Evolutionary conservation across 768 basidiomycete genomes (phyloP).

Genomic region (Candolleomyces efflorescens): DNA sequence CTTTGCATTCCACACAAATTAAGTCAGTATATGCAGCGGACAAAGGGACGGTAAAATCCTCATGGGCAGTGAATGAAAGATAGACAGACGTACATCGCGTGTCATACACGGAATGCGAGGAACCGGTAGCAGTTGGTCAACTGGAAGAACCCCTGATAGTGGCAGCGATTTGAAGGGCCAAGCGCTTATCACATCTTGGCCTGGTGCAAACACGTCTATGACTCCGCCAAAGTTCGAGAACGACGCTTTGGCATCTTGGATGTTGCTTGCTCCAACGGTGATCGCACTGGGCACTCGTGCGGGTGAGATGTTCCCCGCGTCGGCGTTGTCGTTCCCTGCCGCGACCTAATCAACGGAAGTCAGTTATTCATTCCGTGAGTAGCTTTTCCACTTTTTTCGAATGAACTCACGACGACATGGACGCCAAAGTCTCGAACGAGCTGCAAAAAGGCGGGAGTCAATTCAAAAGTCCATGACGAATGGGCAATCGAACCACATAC

Average conservation of each 20-base stretch:
- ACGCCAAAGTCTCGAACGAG: slow-evolving; percentile 21
- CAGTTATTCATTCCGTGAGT: too few relatives aligned
- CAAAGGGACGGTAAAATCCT: too few relatives aligned
- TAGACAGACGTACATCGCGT: neutral
- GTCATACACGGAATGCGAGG: neutral
- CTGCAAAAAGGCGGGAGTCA: slow-evolving; percentile 4
- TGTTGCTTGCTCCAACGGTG: slow-evolving; percentile 26
- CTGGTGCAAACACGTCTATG: slow-evolving; percentile 32
- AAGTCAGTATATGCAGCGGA: slow-evolving; percentile 37
- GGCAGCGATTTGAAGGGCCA: slow-evolving; percentile 18
- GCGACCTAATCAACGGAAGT: slow-evolving; percentile 1
- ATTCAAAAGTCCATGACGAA: neutral
- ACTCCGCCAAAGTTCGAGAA: slow-evolving; percentile 32
- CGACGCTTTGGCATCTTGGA: slow-evolving; percentile 22
- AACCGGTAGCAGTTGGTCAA: too few relatives aligned
- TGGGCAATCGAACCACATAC: slow-evolving; percentile 32
- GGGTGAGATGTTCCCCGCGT: slow-evolving; percentile 21
- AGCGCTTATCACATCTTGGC: slow-evolving; percentile 21
- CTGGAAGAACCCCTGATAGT: too few relatives aligned
- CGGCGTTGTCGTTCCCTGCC: slow-evolving; percentile 21
- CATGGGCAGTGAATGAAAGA: slow-evolving; percentile 28
- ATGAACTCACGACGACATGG: slow-evolving; percentile 20
- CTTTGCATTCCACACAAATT: too few relatives aligned
- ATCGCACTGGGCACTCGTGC: slow-evolving; percentile 22
- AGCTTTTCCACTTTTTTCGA: too few relatives aligned